phyloP scores from a whole-genome alignment of 208 protist species.

The Strigomonas galati region DNA sequence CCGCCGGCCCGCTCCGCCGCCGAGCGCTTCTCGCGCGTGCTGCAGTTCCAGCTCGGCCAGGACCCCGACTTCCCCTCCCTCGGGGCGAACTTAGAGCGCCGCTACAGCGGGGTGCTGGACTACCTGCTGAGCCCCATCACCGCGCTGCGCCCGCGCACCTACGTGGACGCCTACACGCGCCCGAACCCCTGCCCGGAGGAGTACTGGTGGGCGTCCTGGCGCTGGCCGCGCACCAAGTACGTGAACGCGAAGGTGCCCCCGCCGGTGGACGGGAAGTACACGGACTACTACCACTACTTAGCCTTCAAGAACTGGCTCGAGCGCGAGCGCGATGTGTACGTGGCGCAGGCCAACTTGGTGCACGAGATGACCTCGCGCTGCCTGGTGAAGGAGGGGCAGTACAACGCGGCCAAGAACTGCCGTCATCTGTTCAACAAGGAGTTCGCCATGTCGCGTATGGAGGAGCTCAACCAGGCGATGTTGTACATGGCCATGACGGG shows the following conservation, averaged over 20 bases:
- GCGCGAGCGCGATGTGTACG: conserved; percentile 77
- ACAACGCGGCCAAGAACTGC: conserved; percentile 89
- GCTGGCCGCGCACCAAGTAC: conserved; percentile 75
- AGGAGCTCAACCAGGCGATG: conserved; percentile 78
- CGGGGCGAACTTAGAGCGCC: conserved; percentile 17
- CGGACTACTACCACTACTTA: conserved; percentile 84
- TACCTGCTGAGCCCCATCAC: conserved; percentile 53
- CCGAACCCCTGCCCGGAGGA: conserved; percentile 83
- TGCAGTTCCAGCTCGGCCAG: conserved; percentile 54
- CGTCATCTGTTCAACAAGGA: conserved; percentile 74
- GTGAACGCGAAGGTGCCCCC: conserved; percentile 84
- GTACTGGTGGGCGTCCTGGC: conserved; percentile 79
- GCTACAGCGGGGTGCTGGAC: conserved; percentile 52
- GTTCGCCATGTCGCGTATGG: conserved; percentile 82
- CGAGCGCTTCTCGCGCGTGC: conserved; percentile 9
- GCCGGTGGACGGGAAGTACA: conserved; percentile 75
- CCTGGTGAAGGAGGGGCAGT: conserved; percentile 76
- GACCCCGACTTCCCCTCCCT: conserved; percentile 58
- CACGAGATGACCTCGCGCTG: conserved; percentile 75
- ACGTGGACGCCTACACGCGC: conserved; percentile 67
- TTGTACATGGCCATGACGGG: conserved; percentile 87
- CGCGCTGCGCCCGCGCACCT: conserved; percentile 58
- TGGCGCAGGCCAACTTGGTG: conserved; percentile 70
- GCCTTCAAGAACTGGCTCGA: conserved; percentile 81
- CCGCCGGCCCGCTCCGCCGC: conserved; percentile 2